A percentile compares a stretch with the other conserved stretches of the same genome.
Conservation (phyloP, 1,139 yeast genomes). For the Tardiomyces depauwii region DNA sequence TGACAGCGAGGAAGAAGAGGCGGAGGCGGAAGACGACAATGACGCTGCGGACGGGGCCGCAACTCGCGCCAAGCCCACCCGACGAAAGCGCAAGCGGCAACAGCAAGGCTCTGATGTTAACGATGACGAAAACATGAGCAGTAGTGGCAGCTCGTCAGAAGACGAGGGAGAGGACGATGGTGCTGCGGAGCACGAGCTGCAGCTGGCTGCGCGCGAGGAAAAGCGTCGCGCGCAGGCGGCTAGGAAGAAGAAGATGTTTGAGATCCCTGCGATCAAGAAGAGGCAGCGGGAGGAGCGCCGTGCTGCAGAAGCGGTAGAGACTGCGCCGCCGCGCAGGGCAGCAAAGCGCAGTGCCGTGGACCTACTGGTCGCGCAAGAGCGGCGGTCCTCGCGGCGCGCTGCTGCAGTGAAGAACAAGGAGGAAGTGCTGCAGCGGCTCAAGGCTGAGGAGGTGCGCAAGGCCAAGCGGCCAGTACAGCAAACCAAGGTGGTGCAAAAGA, state of each 20-base stretch:
- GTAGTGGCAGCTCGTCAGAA: conserved; percentile 4
- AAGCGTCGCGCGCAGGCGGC: conserved; percentile 14
- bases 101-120: conserved; percentile 14
- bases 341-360: conserved; percentile 18
- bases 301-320: conserved; percentile 5
- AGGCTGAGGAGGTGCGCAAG: conserved; percentile 58
- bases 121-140: conserved; percentile 7
- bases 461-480: conserved; percentile 20
- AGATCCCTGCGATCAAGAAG: conserved; percentile 9
- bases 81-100: neutral
- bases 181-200: conserved; percentile 25
- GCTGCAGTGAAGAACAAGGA: conserved; percentile 73
- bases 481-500: conserved; percentile 10
- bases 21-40: conserved; percentile 6
- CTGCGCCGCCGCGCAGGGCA: conserved; percentile 6
- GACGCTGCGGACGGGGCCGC: too few relatives aligned
- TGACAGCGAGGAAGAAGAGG: conserved; percentile 1
- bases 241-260: conserved; percentile 16
- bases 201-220: conserved; percentile 17
- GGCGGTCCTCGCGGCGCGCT: conserved; percentile 70
- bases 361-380: conserved; percentile 42
- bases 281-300: conserved; percentile 1
- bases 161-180: conserved; percentile 22
- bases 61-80: too few relatives aligned
- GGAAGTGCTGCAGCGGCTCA: conserved; percentile 62